phyloP scores from a whole-genome alignment of 1,284 basidiomycete genomes.

The Ganoderma multipileum region DNA sequence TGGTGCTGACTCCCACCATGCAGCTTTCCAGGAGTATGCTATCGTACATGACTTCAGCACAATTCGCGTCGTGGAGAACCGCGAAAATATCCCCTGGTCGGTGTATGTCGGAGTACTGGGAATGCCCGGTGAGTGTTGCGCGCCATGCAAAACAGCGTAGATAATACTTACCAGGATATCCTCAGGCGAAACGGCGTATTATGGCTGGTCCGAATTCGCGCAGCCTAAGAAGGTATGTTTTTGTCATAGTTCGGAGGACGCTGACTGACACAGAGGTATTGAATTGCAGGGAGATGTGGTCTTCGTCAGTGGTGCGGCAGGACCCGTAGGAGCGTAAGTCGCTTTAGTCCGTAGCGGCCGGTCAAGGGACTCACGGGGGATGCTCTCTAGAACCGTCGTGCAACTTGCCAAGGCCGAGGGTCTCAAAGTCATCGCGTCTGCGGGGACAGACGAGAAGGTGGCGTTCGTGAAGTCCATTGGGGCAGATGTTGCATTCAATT shows the following conservation, averaged over 20 bases:
- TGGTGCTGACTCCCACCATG: neutral
- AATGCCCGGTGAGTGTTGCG: conserved; percentile 40
- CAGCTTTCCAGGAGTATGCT: conserved; percentile 37
- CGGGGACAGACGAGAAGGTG: conserved; percentile 76
- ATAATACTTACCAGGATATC: neutral
- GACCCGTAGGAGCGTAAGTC: conserved; percentile 31
- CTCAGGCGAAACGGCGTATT: conserved; percentile 36
- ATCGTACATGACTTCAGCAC: conserved; percentile 17
- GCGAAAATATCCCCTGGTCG: conserved; percentile 40
- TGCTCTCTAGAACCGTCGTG: conserved; percentile 47
- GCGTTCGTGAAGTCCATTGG: conserved; percentile 68
- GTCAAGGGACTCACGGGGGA: neutral
- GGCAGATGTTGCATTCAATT: conserved; percentile 44
- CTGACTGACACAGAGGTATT: neutral
- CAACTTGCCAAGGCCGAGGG: conserved; percentile 73
- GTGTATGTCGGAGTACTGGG: conserved; percentile 42
- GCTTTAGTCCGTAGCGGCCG: neutral
- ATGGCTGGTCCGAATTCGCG: conserved; percentile 36
- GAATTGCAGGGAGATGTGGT: conserved; percentile 31
- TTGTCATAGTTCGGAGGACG: neutral
- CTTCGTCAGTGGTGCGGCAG: conserved; percentile 34
- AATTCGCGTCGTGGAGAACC: conserved; percentile 31
- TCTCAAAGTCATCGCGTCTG: conserved; percentile 75
- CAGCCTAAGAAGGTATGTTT: conserved; percentile 19
- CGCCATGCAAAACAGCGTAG: neutral